Percentiles rank a stretch among this genome's conserved stretches.
Evolutionary conservation across 139 green algal species (phyloP).

Genomic region (Coelastrella sp.): DNA sequence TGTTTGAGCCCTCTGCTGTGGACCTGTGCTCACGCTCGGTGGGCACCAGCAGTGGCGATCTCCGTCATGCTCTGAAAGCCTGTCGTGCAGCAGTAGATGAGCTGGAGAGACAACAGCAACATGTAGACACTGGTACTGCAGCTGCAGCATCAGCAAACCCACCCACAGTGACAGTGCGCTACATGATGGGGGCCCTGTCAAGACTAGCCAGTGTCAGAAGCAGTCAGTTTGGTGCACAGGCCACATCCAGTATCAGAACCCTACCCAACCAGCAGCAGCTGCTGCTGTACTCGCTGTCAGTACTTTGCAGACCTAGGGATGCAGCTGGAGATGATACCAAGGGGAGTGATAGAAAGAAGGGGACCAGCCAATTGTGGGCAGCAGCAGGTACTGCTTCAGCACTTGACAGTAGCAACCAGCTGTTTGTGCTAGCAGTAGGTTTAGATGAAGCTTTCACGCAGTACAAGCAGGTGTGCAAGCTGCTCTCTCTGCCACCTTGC

Average conservation of each 20-base stretch:
- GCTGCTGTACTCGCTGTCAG: conserved; percentile 41
- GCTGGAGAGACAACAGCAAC: conserved; percentile 23
- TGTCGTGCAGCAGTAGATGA: conserved; percentile 42
- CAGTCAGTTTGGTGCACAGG: conserved; percentile 32
- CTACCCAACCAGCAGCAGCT: conserved; percentile 59
- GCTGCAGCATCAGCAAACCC: not conserved
- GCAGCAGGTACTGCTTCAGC: not conserved
- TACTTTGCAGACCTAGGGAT: conserved; percentile 29
- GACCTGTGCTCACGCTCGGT: conserved; percentile 63
- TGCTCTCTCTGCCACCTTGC: conserved; percentile 24
- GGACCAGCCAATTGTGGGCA: conserved; percentile 21
- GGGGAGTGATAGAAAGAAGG: not conserved
- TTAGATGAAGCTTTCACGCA: conserved; percentile 25
- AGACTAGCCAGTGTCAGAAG: conserved; percentile 22
- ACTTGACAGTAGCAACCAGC: not conserved
- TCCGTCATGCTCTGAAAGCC: conserved; percentile 62
- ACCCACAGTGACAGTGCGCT: not conserved
- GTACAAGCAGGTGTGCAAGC: conserved; percentile 49
- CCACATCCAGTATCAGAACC: conserved; percentile 20
- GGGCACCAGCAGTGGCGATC: conserved; percentile 54
- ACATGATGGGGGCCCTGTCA: conserved; percentile 8
- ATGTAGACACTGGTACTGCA: not conserved
- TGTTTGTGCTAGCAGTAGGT: conserved; percentile 40
- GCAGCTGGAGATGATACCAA: conserved; percentile 1
- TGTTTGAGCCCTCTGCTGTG: conserved; percentile 63